Evolutionary conservation across 768 basidiomycete species (phyloP), one percentile per base, ranked within the genome.

Genomic region (Crucibulum laeve): DNA sequence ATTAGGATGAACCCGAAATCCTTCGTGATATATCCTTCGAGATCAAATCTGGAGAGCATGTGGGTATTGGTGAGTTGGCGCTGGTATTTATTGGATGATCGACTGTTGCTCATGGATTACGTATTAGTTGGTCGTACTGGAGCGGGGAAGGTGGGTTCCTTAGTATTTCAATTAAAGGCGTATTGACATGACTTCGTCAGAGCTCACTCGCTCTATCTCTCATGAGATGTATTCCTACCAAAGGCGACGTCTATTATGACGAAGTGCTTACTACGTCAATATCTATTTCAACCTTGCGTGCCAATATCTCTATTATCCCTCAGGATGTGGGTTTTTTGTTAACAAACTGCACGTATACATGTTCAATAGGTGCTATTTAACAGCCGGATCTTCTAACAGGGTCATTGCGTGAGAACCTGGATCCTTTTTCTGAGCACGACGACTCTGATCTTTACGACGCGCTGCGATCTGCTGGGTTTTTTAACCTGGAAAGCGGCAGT

Each of bases 271-370:
- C 71, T 0, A 54, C 60, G 32, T 54, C 59, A 3, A 57, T 82
- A 44, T 79, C 79, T 49, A 60, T 82, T 17, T 68, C 80, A 44
- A 68, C 62, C 10, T 58, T 82, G 21, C 62, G 81, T 17, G 62
- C 68, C 1, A 71, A 68, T 40, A 72, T 83, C 43, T 81, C 79
- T 2, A 75, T 80, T 51, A 80, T 76, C 18, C 74, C 71, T 2
- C 71, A 73, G 43, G 53, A 67, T 19, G 68, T 66, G 23, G 45
- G 63, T 55, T 26, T 46, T 43, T 4, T 8, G 23, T 21, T 22
- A 14, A 21, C 14, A 32, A 7, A 35, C 26, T 7, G 19, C 15
- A 5, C 11, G 26, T 8, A 13, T 7, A 44, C 17, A 5, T 36
- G 10, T 17, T 36, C 17, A 5, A n/a, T n/a, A n/a, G n/a, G n/a